Percentiles rank a stretch among this genome's conserved stretches.
Conservation (phyloP, 768 basidiomycete species). For the Podaxis rugospora region DNA sequence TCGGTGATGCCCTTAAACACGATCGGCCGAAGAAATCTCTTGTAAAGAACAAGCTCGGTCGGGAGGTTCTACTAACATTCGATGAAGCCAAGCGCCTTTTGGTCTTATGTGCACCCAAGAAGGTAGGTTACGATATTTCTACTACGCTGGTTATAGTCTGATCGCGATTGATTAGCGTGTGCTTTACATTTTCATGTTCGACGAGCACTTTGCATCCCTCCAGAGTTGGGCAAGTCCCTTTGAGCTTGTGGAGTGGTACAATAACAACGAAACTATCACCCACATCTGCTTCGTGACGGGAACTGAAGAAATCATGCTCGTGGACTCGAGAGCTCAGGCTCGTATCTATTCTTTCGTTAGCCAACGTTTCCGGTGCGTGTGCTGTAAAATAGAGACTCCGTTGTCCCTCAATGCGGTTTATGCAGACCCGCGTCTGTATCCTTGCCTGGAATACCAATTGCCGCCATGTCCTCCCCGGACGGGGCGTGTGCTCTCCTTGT, state of each 20-base stretch:
- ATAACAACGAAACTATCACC: conserved; percentile 9
- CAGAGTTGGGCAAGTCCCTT: conserved; percentile 36
- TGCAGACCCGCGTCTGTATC: conserved; percentile 36
- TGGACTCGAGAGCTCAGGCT: conserved; percentile 38
- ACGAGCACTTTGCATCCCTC: conserved; percentile 37
- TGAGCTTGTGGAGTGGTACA: conserved; percentile 41
- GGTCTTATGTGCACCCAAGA: conserved; percentile 37
- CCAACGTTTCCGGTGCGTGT: conserved; percentile 44
- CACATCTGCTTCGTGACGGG: conserved; percentile 42
- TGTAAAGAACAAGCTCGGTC: conserved; percentile 42
- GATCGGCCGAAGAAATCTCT: conserved; percentile 25
- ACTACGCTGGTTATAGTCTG: background rate
- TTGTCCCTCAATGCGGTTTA: background rate
- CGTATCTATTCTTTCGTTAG: conserved; percentile 53
- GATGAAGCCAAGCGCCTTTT: conserved; percentile 50
- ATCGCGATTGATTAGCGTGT: conserved; percentile 21
- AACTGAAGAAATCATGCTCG: conserved; percentile 46
- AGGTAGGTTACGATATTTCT: conserved; percentile 23
- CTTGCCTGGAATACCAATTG: conserved; percentile 27
- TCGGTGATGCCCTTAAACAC: conserved; percentile 27
- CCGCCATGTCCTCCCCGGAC: conserved; percentile 47
- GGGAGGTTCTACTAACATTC: conserved; percentile 40
- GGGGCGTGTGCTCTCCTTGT: conserved; percentile 45
- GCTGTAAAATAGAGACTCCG: background rate
- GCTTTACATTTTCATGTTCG: conserved; percentile 44